Evolutionary conservation across 108 stramenopile species (phyloP).

Genomic region (Fistulifera solaris): DNA sequence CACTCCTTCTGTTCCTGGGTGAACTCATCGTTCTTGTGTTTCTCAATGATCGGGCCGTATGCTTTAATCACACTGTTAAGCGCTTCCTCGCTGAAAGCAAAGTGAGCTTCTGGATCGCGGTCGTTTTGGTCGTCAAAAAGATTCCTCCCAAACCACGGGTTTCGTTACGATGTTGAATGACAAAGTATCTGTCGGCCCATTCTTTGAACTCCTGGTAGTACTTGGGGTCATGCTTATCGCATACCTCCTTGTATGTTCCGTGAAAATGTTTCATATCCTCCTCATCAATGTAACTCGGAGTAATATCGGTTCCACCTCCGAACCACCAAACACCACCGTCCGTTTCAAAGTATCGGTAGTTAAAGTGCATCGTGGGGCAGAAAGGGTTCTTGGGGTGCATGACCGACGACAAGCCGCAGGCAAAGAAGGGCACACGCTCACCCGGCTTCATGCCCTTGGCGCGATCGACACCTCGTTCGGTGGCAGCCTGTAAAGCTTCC

Average conservation of each 20-base stretch:
- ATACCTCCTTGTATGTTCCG: slow-evolving; percentile 91
- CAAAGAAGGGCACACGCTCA: slow-evolving; percentile 91
- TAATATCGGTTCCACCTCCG: slow-evolving; percentile 94
- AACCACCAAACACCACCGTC: slow-evolving; percentile 97
- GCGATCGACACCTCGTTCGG: slow-evolving; percentile 88
- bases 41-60: slow-evolving; percentile 83
- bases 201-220: slow-evolving; percentile 94
- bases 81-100: slow-evolving; percentile 79
- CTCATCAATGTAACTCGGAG: slow-evolving; percentile 86
- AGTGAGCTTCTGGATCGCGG: slow-evolving; percentile 72
- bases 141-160: slow-evolving; percentile 94
- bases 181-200: slow-evolving; percentile 95
- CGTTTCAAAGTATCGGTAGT: slow-evolving; percentile 98
- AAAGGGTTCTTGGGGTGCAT: slow-evolving; percentile 96
- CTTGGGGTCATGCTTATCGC: slow-evolving; percentile 88
- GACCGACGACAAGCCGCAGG: slow-evolving; percentile 88
- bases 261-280: slow-evolving; percentile 96
- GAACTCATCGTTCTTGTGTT: slow-evolving; percentile 78
- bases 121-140: slow-evolving; percentile 96
- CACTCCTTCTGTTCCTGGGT: slow-evolving; percentile 86
- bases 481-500: slow-evolving; percentile 87
- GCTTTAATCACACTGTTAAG: slow-evolving; percentile 74
- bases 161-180: slow-evolving; percentile 88
- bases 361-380: slow-evolving; percentile 97
- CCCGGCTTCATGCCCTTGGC: slow-evolving; percentile 60